Conservation (phyloP, 2,329 filamentous ascomycete species). For the Venturia pyrina region DNA sequence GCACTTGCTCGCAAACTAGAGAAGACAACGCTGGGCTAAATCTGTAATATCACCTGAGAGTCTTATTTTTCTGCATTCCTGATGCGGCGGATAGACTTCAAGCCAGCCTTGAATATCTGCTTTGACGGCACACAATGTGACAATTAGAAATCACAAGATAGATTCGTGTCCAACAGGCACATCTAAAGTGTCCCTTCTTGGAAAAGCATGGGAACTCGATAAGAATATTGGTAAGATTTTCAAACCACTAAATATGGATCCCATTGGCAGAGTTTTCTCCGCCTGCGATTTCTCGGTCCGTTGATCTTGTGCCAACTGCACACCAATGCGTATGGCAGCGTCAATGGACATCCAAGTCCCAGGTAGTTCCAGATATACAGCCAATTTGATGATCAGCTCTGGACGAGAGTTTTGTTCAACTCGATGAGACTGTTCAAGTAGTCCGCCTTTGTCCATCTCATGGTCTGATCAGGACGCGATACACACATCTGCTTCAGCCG, state of each 20-base stretch:
- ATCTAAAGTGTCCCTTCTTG: not conserved
- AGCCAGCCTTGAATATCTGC: not conserved
- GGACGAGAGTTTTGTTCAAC: not conserved
- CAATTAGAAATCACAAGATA: not conserved
- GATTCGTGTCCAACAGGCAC: not conserved
- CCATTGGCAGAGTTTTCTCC: not conserved
- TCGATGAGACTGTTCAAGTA: not conserved
- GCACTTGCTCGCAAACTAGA: too few relatives aligned
- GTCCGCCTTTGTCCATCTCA: not conserved
- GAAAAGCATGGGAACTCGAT: not conserved
- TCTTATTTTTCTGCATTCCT: not conserved
- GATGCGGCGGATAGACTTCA: not conserved
- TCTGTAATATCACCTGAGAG: too few relatives aligned
- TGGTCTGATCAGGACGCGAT: too few relatives aligned
- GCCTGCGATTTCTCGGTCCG: not conserved
- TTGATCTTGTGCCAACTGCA: not conserved
- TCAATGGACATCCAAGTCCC: not conserved
- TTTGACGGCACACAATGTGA: not conserved
- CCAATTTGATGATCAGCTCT: not conserved
- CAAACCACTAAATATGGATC: not conserved
- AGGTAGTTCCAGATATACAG: not conserved
- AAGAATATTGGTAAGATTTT: not conserved
- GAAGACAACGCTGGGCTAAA: too few relatives aligned
- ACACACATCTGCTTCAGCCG: not conserved
- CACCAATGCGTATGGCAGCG: not conserved